Percentiles rank a stretch among this genome's conserved stretches.
Evolutionary conservation across 345 rosid genomes (phyloP).

Genomic region (Eutrema yunnanense): DNA sequence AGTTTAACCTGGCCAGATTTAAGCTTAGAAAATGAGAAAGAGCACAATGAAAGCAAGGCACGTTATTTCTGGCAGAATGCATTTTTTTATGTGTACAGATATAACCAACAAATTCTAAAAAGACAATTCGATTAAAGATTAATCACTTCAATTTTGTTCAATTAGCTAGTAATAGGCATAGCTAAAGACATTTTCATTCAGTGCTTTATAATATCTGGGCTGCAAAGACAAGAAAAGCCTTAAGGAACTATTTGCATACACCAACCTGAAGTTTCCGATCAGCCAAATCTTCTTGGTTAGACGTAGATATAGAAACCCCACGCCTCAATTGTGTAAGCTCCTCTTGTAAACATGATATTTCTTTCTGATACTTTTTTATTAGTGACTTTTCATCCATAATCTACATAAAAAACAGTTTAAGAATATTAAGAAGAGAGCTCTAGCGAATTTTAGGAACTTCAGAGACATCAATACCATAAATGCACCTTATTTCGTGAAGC

Average conservation of each 20-base stretch:
- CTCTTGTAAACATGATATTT: constrained; percentile 78
- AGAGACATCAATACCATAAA: constrained; percentile 7
- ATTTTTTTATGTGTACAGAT: not conserved
- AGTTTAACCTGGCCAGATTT: constrained; percentile 96
- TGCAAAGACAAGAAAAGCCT: constrained; percentile 3
- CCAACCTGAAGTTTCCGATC: constrained; percentile 77
- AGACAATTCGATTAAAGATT: not conserved
- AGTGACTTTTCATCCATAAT: constrained; percentile 97
- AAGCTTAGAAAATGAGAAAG: constrained; percentile 35
- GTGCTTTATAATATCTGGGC: not conserved
- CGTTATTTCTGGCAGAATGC: constrained; percentile 2
- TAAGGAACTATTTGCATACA: constrained; percentile 6
- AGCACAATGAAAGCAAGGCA: not conserved
- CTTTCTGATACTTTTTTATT: constrained; percentile 95
- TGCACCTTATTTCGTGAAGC: constrained; percentile 96
- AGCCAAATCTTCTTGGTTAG: constrained; percentile 76
- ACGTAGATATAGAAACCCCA: constrained; percentile 57
- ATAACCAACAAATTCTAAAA: constrained; percentile 1
- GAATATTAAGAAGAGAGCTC: constrained; percentile 13
- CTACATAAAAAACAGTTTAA: constrained; percentile 32
- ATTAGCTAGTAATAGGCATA: not conserved
- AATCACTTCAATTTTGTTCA: not conserved
- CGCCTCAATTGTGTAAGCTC: constrained; percentile 83
- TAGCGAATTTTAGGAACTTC: not conserved
- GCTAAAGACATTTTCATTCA: not conserved